Evolutionary conservation across 257 asterid species (phyloP).

Genomic region (Plectranthus barbatus): DNA sequence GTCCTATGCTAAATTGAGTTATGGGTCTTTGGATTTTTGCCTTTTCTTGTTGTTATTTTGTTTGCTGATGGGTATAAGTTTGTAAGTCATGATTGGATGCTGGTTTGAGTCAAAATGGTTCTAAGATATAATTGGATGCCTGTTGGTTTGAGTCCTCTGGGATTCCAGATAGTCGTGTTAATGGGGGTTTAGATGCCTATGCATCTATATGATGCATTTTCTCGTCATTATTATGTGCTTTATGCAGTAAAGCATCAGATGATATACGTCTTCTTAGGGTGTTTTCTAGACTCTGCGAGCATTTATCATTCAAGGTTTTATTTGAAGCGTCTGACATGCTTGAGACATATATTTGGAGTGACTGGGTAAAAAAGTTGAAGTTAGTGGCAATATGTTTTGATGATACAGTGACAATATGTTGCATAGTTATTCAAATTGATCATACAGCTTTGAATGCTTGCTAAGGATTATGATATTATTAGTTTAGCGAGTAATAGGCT

Average conservation of each 20-base stretch:
- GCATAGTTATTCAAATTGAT: background rate
- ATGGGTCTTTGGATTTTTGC: background rate
- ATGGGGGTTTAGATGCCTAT: background rate
- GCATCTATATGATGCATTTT: background rate
- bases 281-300: too few relatives aligned
- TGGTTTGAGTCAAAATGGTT: too few relatives aligned
- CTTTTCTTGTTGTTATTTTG: background rate
- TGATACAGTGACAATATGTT: background rate
- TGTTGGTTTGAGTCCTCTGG: background rate
- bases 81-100: background rate
- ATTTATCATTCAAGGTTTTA: background rate
- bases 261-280: too few relatives aligned
- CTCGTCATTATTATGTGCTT: background rate
- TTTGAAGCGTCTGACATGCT: background rate
- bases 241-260: too few relatives aligned
- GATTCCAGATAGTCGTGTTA: background rate
- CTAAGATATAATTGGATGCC: slow-evolving; percentile 1
- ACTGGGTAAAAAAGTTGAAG: background rate
- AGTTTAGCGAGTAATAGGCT: background rate
- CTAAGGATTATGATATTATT: background rate
- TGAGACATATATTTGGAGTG: background rate
- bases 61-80: background rate
- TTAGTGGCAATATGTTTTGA: background rate
- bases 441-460: background rate
- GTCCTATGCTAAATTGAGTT: too few relatives aligned